A percentile compares a stretch with the other conserved stretches of the same genome.
Conservation (phyloP, 805 yeast species). For the Saturnispora zaruensis region DNA sequence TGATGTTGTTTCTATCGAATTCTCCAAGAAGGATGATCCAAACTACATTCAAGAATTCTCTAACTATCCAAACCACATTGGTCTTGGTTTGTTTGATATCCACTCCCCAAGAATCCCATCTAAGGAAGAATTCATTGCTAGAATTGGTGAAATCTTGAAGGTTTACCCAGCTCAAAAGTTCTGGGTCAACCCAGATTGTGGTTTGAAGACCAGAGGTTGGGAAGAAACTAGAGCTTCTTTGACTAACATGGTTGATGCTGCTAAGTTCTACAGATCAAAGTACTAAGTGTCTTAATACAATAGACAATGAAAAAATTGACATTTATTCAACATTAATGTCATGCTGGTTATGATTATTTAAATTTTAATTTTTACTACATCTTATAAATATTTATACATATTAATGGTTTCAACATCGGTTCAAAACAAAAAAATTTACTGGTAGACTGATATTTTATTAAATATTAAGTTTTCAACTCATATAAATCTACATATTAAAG, state of each 20-base stretch:
- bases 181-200: conserved; percentile 99
- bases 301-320: conserved; percentile 11
- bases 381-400: conserved; percentile 15
- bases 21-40: conserved; percentile 99
- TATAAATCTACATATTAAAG: not conserved
- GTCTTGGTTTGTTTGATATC: conserved; percentile 97
- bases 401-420: conserved; percentile 43
- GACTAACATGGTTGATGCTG: conserved; percentile 98
- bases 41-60: conserved; percentile 96
- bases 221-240: conserved; percentile 91
- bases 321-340: conserved; percentile 34
- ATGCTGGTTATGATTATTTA: conserved; percentile 17
- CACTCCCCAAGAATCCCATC: conserved; percentile 99
- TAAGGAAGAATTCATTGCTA: conserved; percentile 87
- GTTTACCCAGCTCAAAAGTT: conserved; percentile 96
- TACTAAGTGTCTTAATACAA: conserved; percentile 17
- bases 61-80: conserved; percentile 98
- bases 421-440: conserved; percentile 6
- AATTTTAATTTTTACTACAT: conserved; percentile 11
- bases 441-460: not conserved
- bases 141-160: conserved; percentile 90
- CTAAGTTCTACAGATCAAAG: conserved; percentile 76
- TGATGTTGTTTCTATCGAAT: conserved; percentile 98
- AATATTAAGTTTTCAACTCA: not conserved
- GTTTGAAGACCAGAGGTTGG: conserved; percentile 99